Evolutionary conservation across 2,329 filamentous ascomycete species (phyloP), one percentile per base, ranked within the genome.

Genomic region (Penicillium palitans): DNA sequence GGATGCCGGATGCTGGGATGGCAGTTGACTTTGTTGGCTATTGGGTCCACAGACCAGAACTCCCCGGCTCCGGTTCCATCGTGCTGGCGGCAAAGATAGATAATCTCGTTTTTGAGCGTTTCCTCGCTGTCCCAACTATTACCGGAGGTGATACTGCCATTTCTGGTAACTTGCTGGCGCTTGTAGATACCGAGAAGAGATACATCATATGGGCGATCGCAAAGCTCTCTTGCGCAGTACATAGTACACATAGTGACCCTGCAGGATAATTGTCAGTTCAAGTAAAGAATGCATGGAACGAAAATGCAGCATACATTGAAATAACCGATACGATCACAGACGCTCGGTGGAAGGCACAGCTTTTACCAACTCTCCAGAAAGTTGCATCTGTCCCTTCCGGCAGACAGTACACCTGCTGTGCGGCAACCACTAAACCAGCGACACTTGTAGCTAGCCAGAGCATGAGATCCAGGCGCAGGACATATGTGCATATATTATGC

Each of bases 401-500:
- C 15, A 73, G 65, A 59, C 75, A 76, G 19, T 68, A 68, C 2
- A 68, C 64, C 47, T 76, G 72, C 51, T 74, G 72, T 1, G 73
- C 71, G 7, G 72, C 68, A 12, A 76, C 66, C 2, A 76, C 69
- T 25, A 76, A 60, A 21, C 74, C 74, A 5, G 74, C 68, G 2
- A 74, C 73, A 47, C 72, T 72, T 6, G 74, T 68, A 33, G 72
- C 72, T 10, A 77, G 62, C 75, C 75, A 77, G 49, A 73, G 58
- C 46, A 73, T 66, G 9, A 73, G 68, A 48, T 72, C 71, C n/a
- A 74, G 37, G 19, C 74, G 68, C 12, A 74, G 63, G 1, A 75
- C 64, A 51, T 76, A 74, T 13, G 70, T 75, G 61, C 71, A 76
- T 2, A 65, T 62, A 41, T 68, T 69, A 39, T 70, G 68, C n/a